Base-by-base conservation (phyloP, 306 rosid species). In the Argentina anserina region DNA sequence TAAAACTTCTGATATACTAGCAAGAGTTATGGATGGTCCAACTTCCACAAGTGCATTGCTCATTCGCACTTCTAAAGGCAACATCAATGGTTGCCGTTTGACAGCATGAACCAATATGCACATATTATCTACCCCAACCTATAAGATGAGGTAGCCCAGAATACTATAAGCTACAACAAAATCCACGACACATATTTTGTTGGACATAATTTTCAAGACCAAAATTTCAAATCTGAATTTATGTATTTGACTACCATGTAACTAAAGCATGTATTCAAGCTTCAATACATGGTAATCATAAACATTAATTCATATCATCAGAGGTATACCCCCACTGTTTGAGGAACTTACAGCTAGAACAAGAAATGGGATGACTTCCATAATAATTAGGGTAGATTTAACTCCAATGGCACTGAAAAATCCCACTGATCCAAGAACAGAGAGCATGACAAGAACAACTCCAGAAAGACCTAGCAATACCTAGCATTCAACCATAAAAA, bases 111-210 rank as follows among this genome's bases (percentile, higher is more conserved):
- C 99, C 77, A 94, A 78, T 80, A 94, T 94, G 76, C 99, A 94
- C 99, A 94, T 91, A 69, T 94, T 94, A 86, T 91, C 99, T 78
- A 94, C 99, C 80, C 99, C 99, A 78, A 94, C 99, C 98, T 94
- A 76, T 45, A 80, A 78, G 73, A 59, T 6, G 58, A 53, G 33
- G 14, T 18, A 58, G 5, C 33, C 49, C 56, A 25, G 49, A 65
- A 41, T 45, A 33, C 58, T 17, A 65, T 13, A 28, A 49, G 61
- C 69, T 55, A 21, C 26, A 23, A 25, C 14, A 53, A 28, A 4
- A 29, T 45, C 45, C 40, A 33, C 9, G 0, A 58, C 21, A 45
- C 1, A 43, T 9, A 7, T 23, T 23, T 39, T 53, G 36, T 20
- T 21, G 59, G 25, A 9, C 47, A 45, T 29, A 28, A 25, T 65